phyloP scores from a whole-genome alignment of 2,329 filamentous ascomycete species.

The Torrubiella hemipterigena region DNA sequence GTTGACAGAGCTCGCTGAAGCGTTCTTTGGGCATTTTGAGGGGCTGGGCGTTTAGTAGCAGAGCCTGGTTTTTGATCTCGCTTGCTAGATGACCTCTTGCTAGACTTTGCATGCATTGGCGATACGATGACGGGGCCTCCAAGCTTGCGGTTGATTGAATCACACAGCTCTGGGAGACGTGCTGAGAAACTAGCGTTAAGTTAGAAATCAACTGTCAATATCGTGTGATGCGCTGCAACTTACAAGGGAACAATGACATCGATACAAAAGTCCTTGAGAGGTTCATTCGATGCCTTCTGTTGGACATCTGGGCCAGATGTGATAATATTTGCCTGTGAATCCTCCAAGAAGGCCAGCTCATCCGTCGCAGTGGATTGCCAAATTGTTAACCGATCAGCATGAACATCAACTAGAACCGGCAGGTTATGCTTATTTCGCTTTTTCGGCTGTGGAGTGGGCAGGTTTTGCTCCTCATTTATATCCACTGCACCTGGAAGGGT shows the following conservation, averaged over 20 bases:
- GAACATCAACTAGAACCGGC: slow-evolving; percentile 54
- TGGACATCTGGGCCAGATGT: slow-evolving; percentile 21
- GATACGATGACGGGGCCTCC: slow-evolving; percentile 57
- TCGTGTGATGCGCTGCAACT: slow-evolving; percentile 16
- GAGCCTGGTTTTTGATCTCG: slow-evolving; percentile 39
- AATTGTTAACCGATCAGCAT: slow-evolving; percentile 69
- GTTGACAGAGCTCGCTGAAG: slow-evolving; percentile 52
- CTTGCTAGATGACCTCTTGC: slow-evolving; percentile 28
- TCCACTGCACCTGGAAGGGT: slow-evolving; percentile 25
- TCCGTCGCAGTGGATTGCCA: slow-evolving; percentile 68
- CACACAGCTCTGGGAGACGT: slow-evolving; percentile 60
- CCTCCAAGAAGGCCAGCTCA: slow-evolving; percentile 36
- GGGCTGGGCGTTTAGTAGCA: slow-evolving; percentile 33
- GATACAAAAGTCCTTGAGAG: slow-evolving; percentile 63
- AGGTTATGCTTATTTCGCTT: slow-evolving; percentile 54
- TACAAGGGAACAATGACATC: slow-evolving; percentile 74
- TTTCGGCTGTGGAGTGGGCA: slow-evolving; percentile 23
- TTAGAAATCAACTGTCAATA: slow-evolving; percentile 19
- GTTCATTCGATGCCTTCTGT: slow-evolving; percentile 40
- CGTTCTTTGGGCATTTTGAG: slow-evolving; percentile 32
- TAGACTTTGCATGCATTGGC: slow-evolving; percentile 35
- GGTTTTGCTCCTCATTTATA: slow-evolving; percentile 18
- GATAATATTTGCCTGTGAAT: slow-evolving; percentile 27
- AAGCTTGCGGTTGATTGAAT: slow-evolving; percentile 61
- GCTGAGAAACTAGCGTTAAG: slow-evolving; percentile 55